Conservation (phyloP, 2,329 filamentous ascomycete species). For the Mycosphaerelloides madeirae region DNA sequence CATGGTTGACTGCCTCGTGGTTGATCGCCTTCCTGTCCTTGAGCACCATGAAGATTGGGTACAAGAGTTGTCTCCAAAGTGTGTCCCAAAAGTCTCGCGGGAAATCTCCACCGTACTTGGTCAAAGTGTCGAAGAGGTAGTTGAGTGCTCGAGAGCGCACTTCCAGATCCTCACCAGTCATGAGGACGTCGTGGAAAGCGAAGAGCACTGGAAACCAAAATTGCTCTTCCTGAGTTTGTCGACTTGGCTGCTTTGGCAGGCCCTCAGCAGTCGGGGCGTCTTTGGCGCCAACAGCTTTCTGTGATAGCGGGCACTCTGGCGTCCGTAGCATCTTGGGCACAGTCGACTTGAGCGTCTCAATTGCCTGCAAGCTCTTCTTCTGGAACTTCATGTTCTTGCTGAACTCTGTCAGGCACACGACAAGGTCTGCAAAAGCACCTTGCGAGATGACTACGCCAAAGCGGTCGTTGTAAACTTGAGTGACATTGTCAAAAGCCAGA, state of each 20-base stretch:
- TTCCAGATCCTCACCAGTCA: slow-evolving; percentile 98
- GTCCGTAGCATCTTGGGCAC: slow-evolving; percentile 94
- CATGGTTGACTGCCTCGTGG: slow-evolving; percentile 89
- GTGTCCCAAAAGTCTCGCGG: slow-evolving; percentile 97
- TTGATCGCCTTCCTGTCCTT: slow-evolving; percentile 88
- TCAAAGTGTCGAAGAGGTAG: slow-evolving; percentile 92
- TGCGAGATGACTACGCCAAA: slow-evolving; percentile 96
- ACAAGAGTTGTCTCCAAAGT: slow-evolving; percentile 91
- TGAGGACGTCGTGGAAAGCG: slow-evolving; percentile 96
- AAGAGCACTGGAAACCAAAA: slow-evolving; percentile 99
- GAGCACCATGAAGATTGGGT: slow-evolving; percentile 97
- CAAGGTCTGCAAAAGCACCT: slow-evolving; percentile 90
- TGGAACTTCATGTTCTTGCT: slow-evolving; percentile 98
- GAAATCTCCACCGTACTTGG: slow-evolving; percentile 85
- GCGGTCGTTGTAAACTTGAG: slow-evolving; percentile 88
- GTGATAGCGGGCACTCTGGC: slow-evolving; percentile 86
- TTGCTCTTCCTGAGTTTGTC: slow-evolving; percentile 89
- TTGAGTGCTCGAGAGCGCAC: slow-evolving; percentile 83
- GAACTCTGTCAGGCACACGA: slow-evolving; percentile 95
- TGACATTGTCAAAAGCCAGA: slow-evolving; percentile 93
- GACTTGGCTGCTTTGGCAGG: slow-evolving; percentile 59
- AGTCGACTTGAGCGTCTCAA: slow-evolving; percentile 89
- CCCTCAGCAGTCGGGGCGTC: slow-evolving; percentile 46
- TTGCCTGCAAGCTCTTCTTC: slow-evolving; percentile 94
- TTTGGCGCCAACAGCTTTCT: slow-evolving; percentile 47